Percentiles rank a stretch among this genome's conserved stretches.
Conservation (phyloP, 495 filamentous ascomycete species). For the Darksidea phi region DNA sequence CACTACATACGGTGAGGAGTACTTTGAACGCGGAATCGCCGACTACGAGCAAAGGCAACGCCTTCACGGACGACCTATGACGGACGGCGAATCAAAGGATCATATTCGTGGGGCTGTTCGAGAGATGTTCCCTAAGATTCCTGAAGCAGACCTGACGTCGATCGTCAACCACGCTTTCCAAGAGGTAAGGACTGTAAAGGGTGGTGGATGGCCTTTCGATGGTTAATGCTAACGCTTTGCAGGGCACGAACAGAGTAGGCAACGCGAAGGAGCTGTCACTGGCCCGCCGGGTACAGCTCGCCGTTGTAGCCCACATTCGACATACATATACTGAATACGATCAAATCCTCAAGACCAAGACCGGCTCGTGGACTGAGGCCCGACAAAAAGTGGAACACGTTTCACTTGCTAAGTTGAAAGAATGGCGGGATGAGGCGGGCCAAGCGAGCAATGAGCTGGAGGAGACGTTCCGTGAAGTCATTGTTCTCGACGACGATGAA, state of each 20-base stretch:
- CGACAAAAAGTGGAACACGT: conserved; percentile 66
- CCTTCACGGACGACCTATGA: conserved; percentile 22
- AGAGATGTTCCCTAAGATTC: conserved; percentile 86
- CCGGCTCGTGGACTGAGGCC: conserved; percentile 61
- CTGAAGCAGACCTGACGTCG: conserved; percentile 68
- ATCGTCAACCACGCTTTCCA: conserved; percentile 83
- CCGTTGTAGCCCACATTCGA: conserved; percentile 81
- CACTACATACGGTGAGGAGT: background rate
- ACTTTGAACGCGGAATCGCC: conserved; percentile 5
- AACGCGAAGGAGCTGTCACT: conserved; percentile 64
- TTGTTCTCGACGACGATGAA: conserved; percentile 78
- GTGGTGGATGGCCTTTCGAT: too few relatives aligned
- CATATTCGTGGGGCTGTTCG: conserved; percentile 71
- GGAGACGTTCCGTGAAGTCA: conserved; percentile 76
- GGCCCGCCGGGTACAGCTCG: conserved; percentile 74
- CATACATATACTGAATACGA: conserved; percentile 88
- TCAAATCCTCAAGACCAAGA: conserved; percentile 59
- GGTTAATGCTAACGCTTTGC: conserved; percentile 13
- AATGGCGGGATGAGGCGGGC: conserved; percentile 76
- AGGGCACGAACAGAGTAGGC: conserved; percentile 65
- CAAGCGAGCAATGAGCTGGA: conserved; percentile 74
- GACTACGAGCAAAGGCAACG: conserved; percentile 6
- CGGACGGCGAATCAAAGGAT: conserved; percentile 65
- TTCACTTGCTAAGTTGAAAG: conserved; percentile 69
- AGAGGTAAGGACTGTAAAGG: conserved; percentile 54